Base-by-base conservation (phyloP, 331 rosid species). In the Telfairia occidentalis region DNA sequence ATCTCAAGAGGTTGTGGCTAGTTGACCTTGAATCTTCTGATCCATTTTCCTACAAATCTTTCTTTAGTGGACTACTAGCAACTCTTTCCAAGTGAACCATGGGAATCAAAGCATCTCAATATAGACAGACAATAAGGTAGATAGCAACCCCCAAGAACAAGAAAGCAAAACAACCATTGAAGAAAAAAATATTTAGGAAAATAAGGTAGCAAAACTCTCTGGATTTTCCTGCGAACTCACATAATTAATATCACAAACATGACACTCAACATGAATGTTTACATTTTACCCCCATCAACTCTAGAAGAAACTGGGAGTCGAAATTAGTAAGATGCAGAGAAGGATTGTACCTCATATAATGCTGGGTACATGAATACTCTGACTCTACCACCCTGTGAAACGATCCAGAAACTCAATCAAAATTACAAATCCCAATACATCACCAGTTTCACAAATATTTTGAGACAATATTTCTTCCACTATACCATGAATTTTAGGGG, bases 311-410 rank as follows among this genome's bases (percentile, higher is more conserved):
- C 9, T 5, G 43, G 13, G 0, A n/a, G 4, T 15, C 37, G 3
- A 32, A 32, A 32, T 32, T 5, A 32, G 37, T 32, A 64, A 34
- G 0, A 13, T 59, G 35, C 18, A 0, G 5, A 2, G 13, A 18
- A 16, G 2, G 5, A 45, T 72, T 1, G 5, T 69, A 85, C 96
- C 91, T 89, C 77, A 89, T 34, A 92, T 90, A 61, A 90, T 87
- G 83, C 96, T 90, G 28, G 96, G 59, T 92, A 90, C 96, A 92
- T 89, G 78, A 90, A 89, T 1, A 92, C 96, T 70, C 96, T 87
- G 32, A 92, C 91, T 7, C 89, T 79, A 5, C 88, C 89, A 38
- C 98, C 98, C 96, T 92, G 84, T 75, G 82, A 78, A 48, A 48
- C 13, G 3, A 16, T 34, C 9, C 74, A 34, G 53, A 30, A 45